A percentile compares a stretch with the other conserved stretches of the same genome.
phyloP scores from a whole-genome alignment of 2,329 filamentous ascomycete genomes.

The Fusarium lateritium region DNA sequence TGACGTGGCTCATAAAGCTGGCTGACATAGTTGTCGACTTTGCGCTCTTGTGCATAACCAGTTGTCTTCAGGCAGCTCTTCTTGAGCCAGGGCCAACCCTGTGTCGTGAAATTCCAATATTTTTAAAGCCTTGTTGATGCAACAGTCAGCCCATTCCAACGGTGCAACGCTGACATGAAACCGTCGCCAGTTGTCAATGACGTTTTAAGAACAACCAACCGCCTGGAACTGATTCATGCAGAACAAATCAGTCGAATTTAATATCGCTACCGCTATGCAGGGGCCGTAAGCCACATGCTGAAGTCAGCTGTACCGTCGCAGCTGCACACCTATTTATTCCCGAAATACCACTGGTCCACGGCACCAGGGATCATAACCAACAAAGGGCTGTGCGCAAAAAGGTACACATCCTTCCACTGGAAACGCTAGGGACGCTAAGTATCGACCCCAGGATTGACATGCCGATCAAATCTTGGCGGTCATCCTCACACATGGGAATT shows the following conservation, averaged over 20 bases:
- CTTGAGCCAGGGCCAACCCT: too few species aligned
- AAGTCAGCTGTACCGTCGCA: background rate
- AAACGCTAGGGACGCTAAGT: background rate
- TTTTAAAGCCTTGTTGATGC: too few species aligned
- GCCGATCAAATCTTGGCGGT: background rate
- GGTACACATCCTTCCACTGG: background rate
- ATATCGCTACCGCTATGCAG: slow-evolving; percentile 3
- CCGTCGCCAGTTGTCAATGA: too few species aligned
- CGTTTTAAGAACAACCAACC: background rate
- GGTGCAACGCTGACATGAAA: too few species aligned
- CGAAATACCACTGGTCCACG: slow-evolving; percentile 5
- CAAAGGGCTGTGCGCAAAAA: background rate
- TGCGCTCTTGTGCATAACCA: too few species aligned
- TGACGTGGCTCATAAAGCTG: too few species aligned
- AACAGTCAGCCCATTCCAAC: too few species aligned
- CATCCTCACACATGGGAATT: background rate
- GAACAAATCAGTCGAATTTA: background rate
- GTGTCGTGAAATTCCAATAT: too few species aligned
- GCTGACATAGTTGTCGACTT: too few species aligned
- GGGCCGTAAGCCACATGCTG: slow-evolving; percentile 24
- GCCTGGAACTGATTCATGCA: too few species aligned
- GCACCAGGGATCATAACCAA: slow-evolving; percentile 6
- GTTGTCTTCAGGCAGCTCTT: too few species aligned
- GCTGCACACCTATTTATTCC: background rate
- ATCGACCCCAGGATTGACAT: background rate